Evolutionary conservation across 305 asterid species (phyloP).

Genomic region (Fraxinus dipetala): DNA sequence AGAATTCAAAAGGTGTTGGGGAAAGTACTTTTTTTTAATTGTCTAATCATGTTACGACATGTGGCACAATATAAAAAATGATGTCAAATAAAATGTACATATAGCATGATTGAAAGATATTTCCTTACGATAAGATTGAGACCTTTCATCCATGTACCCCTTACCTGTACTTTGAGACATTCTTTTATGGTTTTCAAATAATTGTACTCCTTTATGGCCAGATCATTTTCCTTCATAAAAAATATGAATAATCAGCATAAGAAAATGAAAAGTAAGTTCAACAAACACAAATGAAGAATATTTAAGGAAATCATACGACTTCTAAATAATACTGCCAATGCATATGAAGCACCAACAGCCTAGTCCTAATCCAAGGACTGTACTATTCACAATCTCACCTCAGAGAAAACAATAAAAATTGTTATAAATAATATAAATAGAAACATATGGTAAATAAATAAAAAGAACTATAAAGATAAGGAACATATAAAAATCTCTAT

Average conservation of each 20-base stretch:
- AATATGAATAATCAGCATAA: not conserved
- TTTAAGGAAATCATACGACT: not conserved
- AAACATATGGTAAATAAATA: too few species aligned
- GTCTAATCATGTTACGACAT: too few species aligned
- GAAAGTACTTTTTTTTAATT: too few species aligned
- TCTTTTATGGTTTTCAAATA: conserved; percentile 39
- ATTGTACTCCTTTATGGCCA: conserved; percentile 35
- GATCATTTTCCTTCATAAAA: conserved; percentile 46
- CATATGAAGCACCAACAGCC: not conserved
- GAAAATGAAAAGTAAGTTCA: not conserved
- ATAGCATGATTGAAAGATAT: too few species aligned
- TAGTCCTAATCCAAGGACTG: not conserved
- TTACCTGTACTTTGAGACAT: conserved; percentile 46
- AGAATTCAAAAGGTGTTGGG: too few species aligned
- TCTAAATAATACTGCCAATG: not conserved
- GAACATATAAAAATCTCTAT: not conserved
- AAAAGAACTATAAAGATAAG: not conserved
- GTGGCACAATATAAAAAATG: too few species aligned
- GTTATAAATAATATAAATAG: not conserved
- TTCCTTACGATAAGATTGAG: not conserved
- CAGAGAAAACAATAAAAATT: not conserved
- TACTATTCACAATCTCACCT: not conserved
- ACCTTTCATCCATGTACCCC: not conserved
- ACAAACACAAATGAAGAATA: not conserved
- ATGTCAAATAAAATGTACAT: too few species aligned